Evolutionary conservation across 2,329 filamentous ascomycete species (phyloP).

Genomic region (Arthrobotrys sinensis): DNA sequence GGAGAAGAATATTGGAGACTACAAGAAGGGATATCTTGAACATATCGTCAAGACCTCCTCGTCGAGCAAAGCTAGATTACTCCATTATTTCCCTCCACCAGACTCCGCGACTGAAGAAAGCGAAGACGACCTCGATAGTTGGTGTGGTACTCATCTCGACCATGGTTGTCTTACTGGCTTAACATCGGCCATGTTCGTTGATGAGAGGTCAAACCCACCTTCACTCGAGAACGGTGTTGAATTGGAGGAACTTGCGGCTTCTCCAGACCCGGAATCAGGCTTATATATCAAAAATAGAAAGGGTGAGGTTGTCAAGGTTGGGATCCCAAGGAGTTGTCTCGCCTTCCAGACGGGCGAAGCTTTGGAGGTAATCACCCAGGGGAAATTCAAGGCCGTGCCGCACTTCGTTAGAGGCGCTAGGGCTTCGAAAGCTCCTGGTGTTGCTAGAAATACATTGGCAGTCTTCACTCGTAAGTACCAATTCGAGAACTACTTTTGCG

Average conservation of each 20-base stretch:
- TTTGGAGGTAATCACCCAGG: slow-evolving; percentile 89
- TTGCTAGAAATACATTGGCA: slow-evolving; percentile 89
- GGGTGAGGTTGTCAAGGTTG: slow-evolving; percentile 87
- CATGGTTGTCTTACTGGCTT: slow-evolving; percentile 92
- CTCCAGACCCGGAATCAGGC: slow-evolving; percentile 86
- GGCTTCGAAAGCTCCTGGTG: slow-evolving; percentile 70
- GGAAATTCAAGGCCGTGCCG: slow-evolving; percentile 92
- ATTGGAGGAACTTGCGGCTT: slow-evolving; percentile 79
- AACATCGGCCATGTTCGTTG: slow-evolving; percentile 95
- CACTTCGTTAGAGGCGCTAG: slow-evolving; percentile 90
- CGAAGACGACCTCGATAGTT: slow-evolving; percentile 71
- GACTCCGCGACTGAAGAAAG: slow-evolving; percentile 66
- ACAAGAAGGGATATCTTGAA: slow-evolving; percentile 84
- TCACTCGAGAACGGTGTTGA: slow-evolving; percentile 67
- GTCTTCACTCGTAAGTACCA: slow-evolving; percentile 81
- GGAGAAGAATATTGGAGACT: slow-evolving; percentile 81
- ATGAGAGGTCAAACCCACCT: slow-evolving; percentile 74
- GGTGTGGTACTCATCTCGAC: slow-evolving; percentile 92
- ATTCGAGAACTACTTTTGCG: neutral
- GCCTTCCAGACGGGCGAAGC: slow-evolving; percentile 97
- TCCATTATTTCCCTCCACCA: slow-evolving; percentile 89
- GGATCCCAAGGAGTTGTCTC: slow-evolving; percentile 90
- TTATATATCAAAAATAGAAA: slow-evolving; percentile 93
- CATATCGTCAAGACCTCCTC: slow-evolving; percentile 86
- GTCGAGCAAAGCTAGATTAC: slow-evolving; percentile 89